phyloP scores from a whole-genome alignment of 345 rosid species.

The Mangifera indica region DNA sequence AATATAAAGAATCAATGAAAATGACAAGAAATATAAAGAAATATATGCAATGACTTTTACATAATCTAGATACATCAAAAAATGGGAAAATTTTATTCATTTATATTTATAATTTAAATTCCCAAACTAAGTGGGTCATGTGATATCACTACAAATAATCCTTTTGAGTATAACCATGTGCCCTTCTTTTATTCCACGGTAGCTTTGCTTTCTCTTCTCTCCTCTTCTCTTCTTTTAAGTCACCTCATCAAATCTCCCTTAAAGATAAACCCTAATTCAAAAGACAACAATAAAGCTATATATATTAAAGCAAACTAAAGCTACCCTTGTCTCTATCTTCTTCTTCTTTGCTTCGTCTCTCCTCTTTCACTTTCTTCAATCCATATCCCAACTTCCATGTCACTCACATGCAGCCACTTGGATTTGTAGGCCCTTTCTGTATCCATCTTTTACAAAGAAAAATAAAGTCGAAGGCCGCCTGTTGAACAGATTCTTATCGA shows the following conservation, averaged over 20 bases:
- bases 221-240: slow-evolving; percentile 37
- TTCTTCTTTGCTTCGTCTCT: slow-evolving; percentile 52
- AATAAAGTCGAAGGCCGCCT: background rate
- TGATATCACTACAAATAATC: background rate
- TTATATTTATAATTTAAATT: background rate
- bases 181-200: slow-evolving; percentile 30
- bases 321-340: slow-evolving; percentile 39
- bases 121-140: background rate
- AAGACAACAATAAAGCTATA: slow-evolving; percentile 34
- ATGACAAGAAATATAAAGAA: background rate
- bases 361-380: slow-evolving; percentile 40
- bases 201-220: slow-evolving; percentile 10
- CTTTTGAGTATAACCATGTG: slow-evolving; percentile 26
- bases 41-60: too few species aligned
- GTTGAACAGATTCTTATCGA: background rate
- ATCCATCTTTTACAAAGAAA: background rate
- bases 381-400: slow-evolving; percentile 32
- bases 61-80: background rate
- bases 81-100: background rate
- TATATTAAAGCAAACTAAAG: slow-evolving; percentile 41
- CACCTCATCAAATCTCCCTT: slow-evolving; percentile 23
- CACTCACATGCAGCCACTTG: slow-evolving; percentile 47
- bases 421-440: slow-evolving; percentile 34
- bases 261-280: slow-evolving; percentile 26
- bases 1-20: background rate